Evolutionary conservation across 1,284 basidiomycete species (phyloP).

Genomic region (Mycocalia duriaeana): DNA sequence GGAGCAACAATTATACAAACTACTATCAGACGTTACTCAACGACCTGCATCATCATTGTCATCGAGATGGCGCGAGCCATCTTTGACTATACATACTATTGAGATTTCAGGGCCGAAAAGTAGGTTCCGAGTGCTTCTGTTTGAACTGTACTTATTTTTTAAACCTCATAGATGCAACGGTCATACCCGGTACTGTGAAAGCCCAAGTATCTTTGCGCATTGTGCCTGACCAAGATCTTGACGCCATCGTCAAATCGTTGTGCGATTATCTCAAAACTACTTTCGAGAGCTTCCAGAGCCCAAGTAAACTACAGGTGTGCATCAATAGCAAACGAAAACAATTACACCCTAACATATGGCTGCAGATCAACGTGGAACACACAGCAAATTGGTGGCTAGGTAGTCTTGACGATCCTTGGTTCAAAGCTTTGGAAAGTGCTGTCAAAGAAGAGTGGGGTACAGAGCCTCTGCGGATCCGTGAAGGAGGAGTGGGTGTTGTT

Average conservation of each 20-base stretch:
- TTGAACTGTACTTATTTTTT: background rate
- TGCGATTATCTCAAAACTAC: conserved; percentile 53
- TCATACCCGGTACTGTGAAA: conserved; percentile 80
- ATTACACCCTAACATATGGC: background rate
- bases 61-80: conserved; percentile 77
- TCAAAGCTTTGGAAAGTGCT: conserved; percentile 76
- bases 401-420: conserved; percentile 77
- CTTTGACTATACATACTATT: conserved; percentile 68
- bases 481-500: conserved; percentile 74
- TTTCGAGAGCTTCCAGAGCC: conserved; percentile 62
- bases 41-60: conserved; percentile 63
- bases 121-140: conserved; percentile 27
- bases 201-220: conserved; percentile 85
- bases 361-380: conserved; percentile 74
- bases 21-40: conserved; percentile 65
- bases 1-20: conserved; percentile 64
- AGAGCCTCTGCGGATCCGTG: conserved; percentile 83
- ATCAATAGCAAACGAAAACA: background rate
- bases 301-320: conserved; percentile 67
- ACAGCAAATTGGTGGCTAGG: conserved; percentile 97
- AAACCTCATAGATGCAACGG: conserved; percentile 60
- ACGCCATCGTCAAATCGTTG: conserved; percentile 62
- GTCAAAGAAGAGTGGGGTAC: conserved; percentile 83
- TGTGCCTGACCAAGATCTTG: conserved; percentile 88
- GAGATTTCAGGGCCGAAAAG: conserved; percentile 73